These are phyloP conservation scores for Ustilago esculenta DNA, from an alignment of 1,284 basidiomycete species.

Conservation along the genomic window DNA sequence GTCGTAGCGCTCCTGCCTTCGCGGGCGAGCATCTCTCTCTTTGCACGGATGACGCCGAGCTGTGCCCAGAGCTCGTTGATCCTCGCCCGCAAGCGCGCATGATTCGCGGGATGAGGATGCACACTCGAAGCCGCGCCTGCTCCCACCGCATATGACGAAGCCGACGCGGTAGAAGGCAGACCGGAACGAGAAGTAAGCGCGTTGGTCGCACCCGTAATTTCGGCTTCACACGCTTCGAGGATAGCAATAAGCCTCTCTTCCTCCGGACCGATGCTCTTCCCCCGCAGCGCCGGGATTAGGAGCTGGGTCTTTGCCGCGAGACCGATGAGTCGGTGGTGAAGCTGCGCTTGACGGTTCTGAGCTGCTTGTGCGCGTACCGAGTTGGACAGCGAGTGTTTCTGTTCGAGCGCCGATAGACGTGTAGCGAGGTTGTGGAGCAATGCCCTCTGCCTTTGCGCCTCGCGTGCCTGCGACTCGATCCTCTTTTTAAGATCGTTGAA, in stretches of 20 bases:
- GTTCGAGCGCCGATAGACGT: slow-evolving; percentile 47
- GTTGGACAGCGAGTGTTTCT: slow-evolving; percentile 58
- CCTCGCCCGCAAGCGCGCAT: slow-evolving; percentile 50
- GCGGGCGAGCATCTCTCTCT: slow-evolving; percentile 48
- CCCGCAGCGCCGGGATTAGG: slow-evolving; percentile 57
- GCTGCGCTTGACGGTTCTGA: slow-evolving; percentile 48
- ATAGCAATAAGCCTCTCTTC: slow-evolving; percentile 55
- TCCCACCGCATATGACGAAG: not conserved
- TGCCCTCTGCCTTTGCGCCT: slow-evolving; percentile 52
- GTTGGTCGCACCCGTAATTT: slow-evolving; percentile 44
- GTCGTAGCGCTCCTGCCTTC: slow-evolving; percentile 46
- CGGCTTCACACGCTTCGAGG: slow-evolving; percentile 61
- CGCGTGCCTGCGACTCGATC: slow-evolving; percentile 49
- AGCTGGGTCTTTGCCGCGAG: slow-evolving; percentile 46
- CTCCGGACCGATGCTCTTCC: slow-evolving; percentile 50
- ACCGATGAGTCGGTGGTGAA: slow-evolving; percentile 58
- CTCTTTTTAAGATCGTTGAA: slow-evolving; percentile 61
- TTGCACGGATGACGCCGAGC: slow-evolving; percentile 59
- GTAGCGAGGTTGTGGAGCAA: slow-evolving; percentile 35
- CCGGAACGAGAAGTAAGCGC: slow-evolving; percentile 2
- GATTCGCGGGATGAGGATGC: slow-evolving; percentile 10
- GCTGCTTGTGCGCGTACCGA: slow-evolving; percentile 53
- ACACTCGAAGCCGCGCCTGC: too few species aligned
- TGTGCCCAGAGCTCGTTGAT: slow-evolving; percentile 66
- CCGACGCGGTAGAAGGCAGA: not conserved